Evolutionary conservation across 345 rosid species (phyloP), one percentile per base, ranked within the genome.

Genomic region (Garcia nutans): DNA sequence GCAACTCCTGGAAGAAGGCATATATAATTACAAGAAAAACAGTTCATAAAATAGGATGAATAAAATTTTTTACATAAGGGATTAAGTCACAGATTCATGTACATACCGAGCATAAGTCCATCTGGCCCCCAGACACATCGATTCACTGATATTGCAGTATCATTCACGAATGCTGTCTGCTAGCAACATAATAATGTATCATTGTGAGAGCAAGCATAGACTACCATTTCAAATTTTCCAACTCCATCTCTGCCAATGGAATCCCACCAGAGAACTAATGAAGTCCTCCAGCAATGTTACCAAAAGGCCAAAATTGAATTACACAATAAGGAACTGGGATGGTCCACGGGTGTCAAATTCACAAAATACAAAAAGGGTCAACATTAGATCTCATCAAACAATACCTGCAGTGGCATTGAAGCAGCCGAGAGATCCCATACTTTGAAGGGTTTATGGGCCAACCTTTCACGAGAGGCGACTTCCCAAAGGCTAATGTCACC

Each of bases 121-220:
- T 89, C 91, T 59, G 91, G 83, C 49, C 87, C 87, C 93, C 91
- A 89, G 59, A 89, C 88, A 62, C 87, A 87, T 20, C 93, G 83
- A 77, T 87, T 89, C 54, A 85, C 93, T 16, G 87, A 84, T 81
- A 87, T 85, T 63, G 87, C 85, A 78, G 85, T 81, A 81, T 89
- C 93, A 74, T 81, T 85, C 79, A 83, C 65, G 82, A 86, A 85
- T n/a, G 91, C 84, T 23, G 84, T 82, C 93, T 87, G 74, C 67
- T 33, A 68, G 47, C 37, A 57, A 55, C 33, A 58, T 5, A 55
- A 28, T 20, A 15, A 60, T 42, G 1, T 13, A 65, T 22, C 19
- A 15, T 26, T 7, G 11, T 31, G 55, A 24, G 20, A 66, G 33
- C 45, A 9, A 42, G 19, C 49, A 62, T 8, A 55, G 42, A 52